Evolutionary conservation across 331 rosid genomes (phyloP), one percentile per base, ranked within the genome.

Genomic region (Malus hybrid): DNA sequence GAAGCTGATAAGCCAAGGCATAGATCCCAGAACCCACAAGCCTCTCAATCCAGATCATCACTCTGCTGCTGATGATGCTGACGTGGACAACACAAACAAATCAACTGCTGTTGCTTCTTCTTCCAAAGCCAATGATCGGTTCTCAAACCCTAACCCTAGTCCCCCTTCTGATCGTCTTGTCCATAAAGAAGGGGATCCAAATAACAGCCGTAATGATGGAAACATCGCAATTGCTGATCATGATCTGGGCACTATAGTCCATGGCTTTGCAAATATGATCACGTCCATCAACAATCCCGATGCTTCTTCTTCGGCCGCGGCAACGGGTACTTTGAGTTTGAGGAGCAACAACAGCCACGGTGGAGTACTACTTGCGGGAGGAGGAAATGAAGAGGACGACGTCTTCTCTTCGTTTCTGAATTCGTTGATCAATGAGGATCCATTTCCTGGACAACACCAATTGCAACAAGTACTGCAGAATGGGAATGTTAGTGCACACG

Each of bases 21-120:
- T 93, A 65, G 97, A 93, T 85, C 97, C 97, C 0, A 83, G 97
- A 73, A 93, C 97, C 19, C 97, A 93, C 76, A 93, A 90, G 82
- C 96, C 97, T 27, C 77, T 92, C 10, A 73, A 62, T 39, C 65
- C 83, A 3, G 62, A 42, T 48, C 22, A 46, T 52, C 14, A 20
- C 20, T 44, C 63, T 13, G 27, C 62, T 18, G 42, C 13, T 61
- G 77, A 6, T 7, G 20, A 22, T 27, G 29, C 39, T 2, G 19
- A 28, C 20, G 4, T 59, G n/a, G 48, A 22, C 32, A 44, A 36
- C 50, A 57, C 24, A n/a, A 56, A 42, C 10, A 80, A 65, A 18
- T 52, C 79, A 32, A 69, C 71, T 11, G 19, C 68, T 2, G 29
- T 65, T 44, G 50, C 50, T 9, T 73, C 83, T 59, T 27, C 75